Evolutionary conservation across 2,329 filamentous ascomycete species (phyloP).

Genomic region (Chaetomium olivaceum): DNA sequence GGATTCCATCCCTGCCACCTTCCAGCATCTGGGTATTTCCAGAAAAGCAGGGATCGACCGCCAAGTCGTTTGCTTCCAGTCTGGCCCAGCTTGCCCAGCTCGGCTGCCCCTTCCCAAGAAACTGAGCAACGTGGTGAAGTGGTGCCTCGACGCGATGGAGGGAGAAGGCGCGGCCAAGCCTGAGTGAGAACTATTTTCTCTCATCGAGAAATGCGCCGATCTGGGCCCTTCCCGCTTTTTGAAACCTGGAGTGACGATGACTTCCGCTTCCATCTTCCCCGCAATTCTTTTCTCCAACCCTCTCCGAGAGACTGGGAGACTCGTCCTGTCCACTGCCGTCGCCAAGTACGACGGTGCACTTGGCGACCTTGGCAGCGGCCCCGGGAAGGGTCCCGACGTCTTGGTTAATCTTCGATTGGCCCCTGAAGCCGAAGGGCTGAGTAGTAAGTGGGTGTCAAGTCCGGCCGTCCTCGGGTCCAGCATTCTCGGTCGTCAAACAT

Average conservation of each 20-base stretch:
- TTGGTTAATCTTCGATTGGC: constrained; percentile 22
- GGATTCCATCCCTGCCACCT: neutral
- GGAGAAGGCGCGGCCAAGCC: neutral
- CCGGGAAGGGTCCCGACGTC: constrained; percentile 18
- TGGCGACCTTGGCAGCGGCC: constrained; percentile 23
- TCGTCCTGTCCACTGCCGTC: constrained; percentile 23
- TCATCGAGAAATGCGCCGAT: neutral
- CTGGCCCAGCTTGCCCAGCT: neutral
- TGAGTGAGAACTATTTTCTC: neutral
- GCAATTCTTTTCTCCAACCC: neutral
- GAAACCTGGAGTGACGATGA: neutral
- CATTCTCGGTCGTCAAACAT: neutral
- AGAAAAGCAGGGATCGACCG: constrained; percentile 13
- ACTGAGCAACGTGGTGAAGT: neutral
- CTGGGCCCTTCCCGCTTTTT: neutral
- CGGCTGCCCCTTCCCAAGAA: neutral
- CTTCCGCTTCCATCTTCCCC: constrained; percentile 1
- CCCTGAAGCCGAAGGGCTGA: constrained; percentile 15
- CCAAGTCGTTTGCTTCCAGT: constrained; percentile 16
- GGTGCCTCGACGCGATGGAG: no score
- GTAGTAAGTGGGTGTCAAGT: neutral
- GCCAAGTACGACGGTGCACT: constrained; percentile 26
- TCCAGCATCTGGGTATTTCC: neutral
- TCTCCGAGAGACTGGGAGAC: neutral
- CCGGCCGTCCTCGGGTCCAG: neutral